Evolutionary conservation across 805 yeast species (phyloP), one percentile per base, ranked within the genome.

Genomic region (Teunomyces panamensis): DNA sequence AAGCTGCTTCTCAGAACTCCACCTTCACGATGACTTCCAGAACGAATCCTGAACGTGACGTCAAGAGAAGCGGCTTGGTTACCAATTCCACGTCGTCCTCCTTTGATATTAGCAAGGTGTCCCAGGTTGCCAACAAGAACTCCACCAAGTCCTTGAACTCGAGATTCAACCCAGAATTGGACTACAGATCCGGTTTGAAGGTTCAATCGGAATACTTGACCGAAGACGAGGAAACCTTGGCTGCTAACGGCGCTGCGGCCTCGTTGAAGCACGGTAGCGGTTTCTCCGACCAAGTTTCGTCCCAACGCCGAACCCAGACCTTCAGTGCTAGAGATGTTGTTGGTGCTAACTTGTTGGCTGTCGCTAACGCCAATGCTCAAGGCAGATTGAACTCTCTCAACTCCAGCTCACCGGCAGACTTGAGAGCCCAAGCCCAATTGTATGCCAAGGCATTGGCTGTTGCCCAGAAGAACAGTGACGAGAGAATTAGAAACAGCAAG

Each of bases 371-470:
- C 29, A 69, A 66, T 42, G 85, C 87, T 9, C 61, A 71, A 50
- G 69, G 68, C 44, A 62, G 75, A 41, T 61, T 73, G 51, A 55
- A 64, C 44, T 53, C 69, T 2, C 50, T 73, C 46, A 59, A 58
- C 42, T 51, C 58, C n/a, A 48, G 59, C 3, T 43, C 53, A 20
- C 65, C 67, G 5, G 56, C 51, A 36, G 69, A 61, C 55, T 74
- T 62, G 63, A 72, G 54, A 64, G 73, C 56, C 55, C 76, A 62
- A 64, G 80, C 80, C 13, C 81, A 78, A 41, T 77, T 71, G 60
- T 89, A 89, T 69, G 81, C 81, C 53, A 78, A 79, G 53, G 97
- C 97, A 2, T 75, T 85, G 46, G 83, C 84, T 28, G 69, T 87
- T 52, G 97, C 97, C 2, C 87, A 86, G 62, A 78, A 79, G 52